These are phyloP conservation scores for Mycena galopus DNA, from an alignment of 768 basidiomycete species.

Conservation along the genomic window DNA sequence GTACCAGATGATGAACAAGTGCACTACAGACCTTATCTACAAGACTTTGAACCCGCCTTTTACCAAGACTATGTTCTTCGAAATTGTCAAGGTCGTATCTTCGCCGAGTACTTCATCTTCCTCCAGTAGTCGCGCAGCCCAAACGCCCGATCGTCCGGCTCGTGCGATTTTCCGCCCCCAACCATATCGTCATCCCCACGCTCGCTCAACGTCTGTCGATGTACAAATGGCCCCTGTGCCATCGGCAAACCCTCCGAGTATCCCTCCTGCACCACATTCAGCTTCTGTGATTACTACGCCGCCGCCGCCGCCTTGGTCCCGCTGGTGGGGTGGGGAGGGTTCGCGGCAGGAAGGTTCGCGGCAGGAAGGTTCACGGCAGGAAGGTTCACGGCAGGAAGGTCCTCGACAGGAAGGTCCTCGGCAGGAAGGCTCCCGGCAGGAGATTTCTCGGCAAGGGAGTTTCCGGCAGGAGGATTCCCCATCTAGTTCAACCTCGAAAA, in stretches of 20 bases:
- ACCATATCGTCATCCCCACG: constrained; percentile 34
- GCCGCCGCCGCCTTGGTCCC: constrained; percentile 30
- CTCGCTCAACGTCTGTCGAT: constrained; percentile 3
- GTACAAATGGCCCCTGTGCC: constrained; percentile 1
- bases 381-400: background rate
- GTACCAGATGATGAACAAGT: constrained; percentile 79
- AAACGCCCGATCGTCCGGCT: constrained; percentile 15
- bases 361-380: background rate
- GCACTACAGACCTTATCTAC: constrained; percentile 79
- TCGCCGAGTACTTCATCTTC: constrained; percentile 11
- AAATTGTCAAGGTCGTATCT: constrained; percentile 64
- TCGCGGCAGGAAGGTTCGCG: background rate
- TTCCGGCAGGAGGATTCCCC: constrained; percentile 10
- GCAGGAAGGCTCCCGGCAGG: constrained; percentile 5
- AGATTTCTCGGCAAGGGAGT: background rate
- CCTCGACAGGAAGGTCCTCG: background rate
- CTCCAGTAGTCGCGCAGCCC: background rate
- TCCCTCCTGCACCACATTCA: background rate
- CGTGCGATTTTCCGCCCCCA: constrained; percentile 29
- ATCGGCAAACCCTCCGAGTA: background rate
- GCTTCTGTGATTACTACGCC: constrained; percentile 2
- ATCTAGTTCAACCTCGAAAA: constrained; percentile 21
- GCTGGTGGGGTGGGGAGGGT: constrained; percentile 12
- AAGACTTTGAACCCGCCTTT: constrained; percentile 75
- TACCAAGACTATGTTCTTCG: constrained; percentile 78